Conservation (phyloP, 495 filamentous ascomycete species). For the Penicillium arizonense region DNA sequence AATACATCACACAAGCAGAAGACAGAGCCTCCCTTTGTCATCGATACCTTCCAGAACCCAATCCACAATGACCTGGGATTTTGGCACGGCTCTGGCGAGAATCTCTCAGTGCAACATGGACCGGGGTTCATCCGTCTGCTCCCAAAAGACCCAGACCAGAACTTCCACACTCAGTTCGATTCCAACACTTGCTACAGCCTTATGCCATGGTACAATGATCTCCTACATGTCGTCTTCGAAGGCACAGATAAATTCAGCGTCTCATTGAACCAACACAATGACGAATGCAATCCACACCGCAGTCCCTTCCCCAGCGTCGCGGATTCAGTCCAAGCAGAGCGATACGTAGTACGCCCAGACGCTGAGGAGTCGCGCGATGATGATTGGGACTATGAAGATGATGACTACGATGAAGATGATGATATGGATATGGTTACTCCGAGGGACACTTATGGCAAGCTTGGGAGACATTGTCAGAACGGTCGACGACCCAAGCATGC, state of each 20-base stretch:
- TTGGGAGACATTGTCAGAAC: background rate
- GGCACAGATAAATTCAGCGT: constrained; percentile 68
- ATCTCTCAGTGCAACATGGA: constrained; percentile 51
- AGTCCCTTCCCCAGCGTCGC: constrained; percentile 72
- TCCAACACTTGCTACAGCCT: constrained; percentile 59
- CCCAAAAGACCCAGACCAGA: constrained; percentile 65
- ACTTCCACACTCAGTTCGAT: constrained; percentile 65
- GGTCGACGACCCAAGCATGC: background rate
- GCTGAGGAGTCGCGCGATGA: background rate
- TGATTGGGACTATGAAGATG: background rate
- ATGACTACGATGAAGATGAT: constrained; percentile 1
- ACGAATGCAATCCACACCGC: constrained; percentile 53
- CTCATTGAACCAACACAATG: constrained; percentile 71
- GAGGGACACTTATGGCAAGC: constrained; percentile 15
- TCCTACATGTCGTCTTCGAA: constrained; percentile 70
- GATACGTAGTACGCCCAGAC: constrained; percentile 45
- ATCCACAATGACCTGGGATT: constrained; percentile 62
- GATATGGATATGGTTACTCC: background rate
- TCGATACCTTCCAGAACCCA: constrained; percentile 61
- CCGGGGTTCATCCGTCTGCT: constrained; percentile 54
- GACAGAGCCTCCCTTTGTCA: constrained; percentile 43
- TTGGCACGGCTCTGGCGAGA: constrained; percentile 71
- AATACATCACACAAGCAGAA: background rate
- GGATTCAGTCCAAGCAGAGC: constrained; percentile 67
- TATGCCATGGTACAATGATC: constrained; percentile 47